Evolutionary conservation across 257 asterid species (phyloP).

Genomic region (Sherardia arvensis): DNA sequence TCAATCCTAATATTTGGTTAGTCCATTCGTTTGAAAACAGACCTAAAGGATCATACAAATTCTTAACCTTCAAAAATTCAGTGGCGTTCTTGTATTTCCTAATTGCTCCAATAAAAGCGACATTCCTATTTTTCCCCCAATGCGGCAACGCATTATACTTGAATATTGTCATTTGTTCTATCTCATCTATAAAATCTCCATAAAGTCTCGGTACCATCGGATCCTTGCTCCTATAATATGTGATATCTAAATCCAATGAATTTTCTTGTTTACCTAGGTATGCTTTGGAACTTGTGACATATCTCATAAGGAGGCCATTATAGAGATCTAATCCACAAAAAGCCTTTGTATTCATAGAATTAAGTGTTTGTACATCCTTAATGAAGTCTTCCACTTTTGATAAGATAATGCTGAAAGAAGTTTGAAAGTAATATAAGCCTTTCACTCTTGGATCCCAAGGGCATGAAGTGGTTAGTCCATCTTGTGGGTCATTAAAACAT

Average conservation of each 20-base stretch:
- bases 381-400: constrained; percentile 12
- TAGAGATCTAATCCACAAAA: constrained; percentile 8
- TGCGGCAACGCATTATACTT: constrained; percentile 10
- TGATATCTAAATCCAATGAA: constrained; percentile 9
- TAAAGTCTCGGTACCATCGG: constrained; percentile 9
- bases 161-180: constrained; percentile 9
- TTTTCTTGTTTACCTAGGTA: constrained; percentile 11
- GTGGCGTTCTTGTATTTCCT: constrained; percentile 3
- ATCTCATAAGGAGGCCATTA: constrained; percentile 14
- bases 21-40: constrained; percentile 16
- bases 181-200: constrained; percentile 12
- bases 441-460: constrained; percentile 13
- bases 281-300: constrained; percentile 8
- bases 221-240: constrained; percentile 13
- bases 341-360: background rate
- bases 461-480: constrained; percentile 1
- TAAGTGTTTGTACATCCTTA: constrained; percentile 8
- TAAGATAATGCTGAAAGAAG: constrained; percentile 4
- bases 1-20: constrained; percentile 13
- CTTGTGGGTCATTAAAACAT: constrained; percentile 2
- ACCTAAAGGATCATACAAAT: constrained; percentile 6
- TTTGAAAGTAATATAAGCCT: constrained; percentile 6
- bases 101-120: constrained; percentile 6
- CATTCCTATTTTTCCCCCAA: constrained; percentile 12
- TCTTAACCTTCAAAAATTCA: constrained; percentile 11